Base-by-base conservation (phyloP, 257 asterid species). In the Penstemon barbatus region DNA sequence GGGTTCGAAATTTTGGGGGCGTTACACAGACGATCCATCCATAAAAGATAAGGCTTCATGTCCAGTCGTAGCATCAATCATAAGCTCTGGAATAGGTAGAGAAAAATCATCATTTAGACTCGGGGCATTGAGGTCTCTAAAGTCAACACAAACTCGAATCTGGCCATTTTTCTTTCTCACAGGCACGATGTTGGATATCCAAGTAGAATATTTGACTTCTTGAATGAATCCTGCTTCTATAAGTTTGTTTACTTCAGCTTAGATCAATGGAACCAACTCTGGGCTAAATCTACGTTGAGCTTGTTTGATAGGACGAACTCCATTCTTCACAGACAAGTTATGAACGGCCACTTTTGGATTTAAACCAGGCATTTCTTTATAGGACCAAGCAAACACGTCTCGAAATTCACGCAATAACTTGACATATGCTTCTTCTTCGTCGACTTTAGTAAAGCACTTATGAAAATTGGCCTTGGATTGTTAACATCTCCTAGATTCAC, bases 311-410 rank as follows among this genome's bases (percentile, higher is more conserved):
- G n/a, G n/a, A n/a, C n/a, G n/a, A n/a, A n/a, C n/a, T n/a, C n/a
- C n/a, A n/a, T n/a, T n/a, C n/a, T n/a, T n/a, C 8, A 46, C n/a
- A 0, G 54, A 39, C 7, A 57, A 9, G 8, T 56, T 51, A 18
- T 64, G 66, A 1, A 39, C 55, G 0, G 38, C 57, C 1, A 72
- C 71, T 4, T 72, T 72, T 3, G 68, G 72, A 5, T 65, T 46
- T 7, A 72, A 8, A 0, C 71, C 53, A 0, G 66, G 63, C 55
- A 73, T 73, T 50, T 73, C 63, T n/a, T 73, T 50, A 19, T 49
- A 64, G 0, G 72, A 54, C 59, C 71, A 71, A 12, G 44, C 59
- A 36, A 71, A 62, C 0, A 71, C 13, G 5, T 53, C 65, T 5
- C 11, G n/a, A 3, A 53, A 72, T 5, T 72, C 76, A 3, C 10